Base-by-base conservation (phyloP, 2,329 filamentous ascomycete genomes). In the Lizonia empirigonia region DNA sequence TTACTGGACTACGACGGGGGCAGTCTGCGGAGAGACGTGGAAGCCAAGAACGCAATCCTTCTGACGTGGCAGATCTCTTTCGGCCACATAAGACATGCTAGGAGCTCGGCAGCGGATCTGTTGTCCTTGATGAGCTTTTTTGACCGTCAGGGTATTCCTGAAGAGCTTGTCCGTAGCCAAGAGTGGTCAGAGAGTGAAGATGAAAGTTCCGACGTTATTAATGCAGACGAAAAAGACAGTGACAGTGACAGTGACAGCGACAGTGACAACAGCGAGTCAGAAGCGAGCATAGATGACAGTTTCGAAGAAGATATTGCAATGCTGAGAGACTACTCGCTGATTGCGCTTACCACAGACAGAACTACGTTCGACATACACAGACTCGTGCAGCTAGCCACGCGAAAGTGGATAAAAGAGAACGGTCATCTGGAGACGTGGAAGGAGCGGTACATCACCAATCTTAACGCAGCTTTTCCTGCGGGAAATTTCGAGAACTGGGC, bases 111-210 rank as follows among this genome's bases (percentile, higher is more conserved):
- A 7, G 68, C 76, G 4, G 63, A 78, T 15, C 60, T 80, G 18
- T 54, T 80, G 1, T 76, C 75, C 2, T 65, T 80, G 0, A 80
- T 80, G 73, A 77, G 76, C 65, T 75, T 78, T 47, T 80, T 77
- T 55, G 70, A 80, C 42, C 63, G 67, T 12, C 70, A 78, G 51
- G 73, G 67, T 6, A 77, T 79, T n/a, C 71, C 72, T 0, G 65
- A 70, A 15, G 53, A 22, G 12, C 40, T 77, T 13, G 42, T 78
- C 1, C 40, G 20, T 7, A 4, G 37, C 44, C 26, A 39, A 50
- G 35, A 19, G 22, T 37, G 22, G 9, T 73, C 19, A 64, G 5
- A 10, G 72, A 52, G 60, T 69, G 2, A 34, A 42, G 24, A 13
- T 8, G 1, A n/a, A 15, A 7, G 4, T 4, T 19, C 23, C 10